Evolutionary conservation across 2,329 filamentous ascomycete species (phyloP).

Genomic region (Xylariomycetidae sp.): DNA sequence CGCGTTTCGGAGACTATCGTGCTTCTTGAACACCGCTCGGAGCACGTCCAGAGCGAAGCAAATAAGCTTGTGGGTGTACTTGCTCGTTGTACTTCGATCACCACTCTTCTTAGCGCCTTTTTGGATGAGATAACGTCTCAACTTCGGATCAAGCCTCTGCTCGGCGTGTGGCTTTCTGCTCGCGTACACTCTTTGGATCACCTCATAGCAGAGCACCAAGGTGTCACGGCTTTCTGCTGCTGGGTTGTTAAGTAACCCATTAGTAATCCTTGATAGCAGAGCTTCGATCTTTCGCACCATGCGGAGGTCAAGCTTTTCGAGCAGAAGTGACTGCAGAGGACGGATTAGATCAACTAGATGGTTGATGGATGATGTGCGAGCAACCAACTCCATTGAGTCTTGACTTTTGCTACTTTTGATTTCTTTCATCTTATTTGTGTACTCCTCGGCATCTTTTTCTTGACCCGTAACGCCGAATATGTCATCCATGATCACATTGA

Average conservation of each 20-base stretch:
- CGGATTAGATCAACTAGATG: constrained; percentile 70
- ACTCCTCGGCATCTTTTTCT: constrained; percentile 96
- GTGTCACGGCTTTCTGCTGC: constrained; percentile 75
- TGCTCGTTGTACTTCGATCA: constrained; percentile 66
- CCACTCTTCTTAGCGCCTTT: constrained; percentile 71
- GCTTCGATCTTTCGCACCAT: constrained; percentile 89
- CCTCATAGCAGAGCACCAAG: constrained; percentile 91
- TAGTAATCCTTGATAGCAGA: constrained; percentile 74
- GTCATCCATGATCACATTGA: constrained; percentile 91
- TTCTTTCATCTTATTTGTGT: constrained; percentile 93
- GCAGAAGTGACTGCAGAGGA: constrained; percentile 73
- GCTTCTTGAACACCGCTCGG: constrained; percentile 79
- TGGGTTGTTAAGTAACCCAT: constrained; percentile 78
- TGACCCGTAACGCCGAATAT: constrained; percentile 89
- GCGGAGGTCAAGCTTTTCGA: constrained; percentile 78
- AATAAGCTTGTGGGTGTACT: constrained; percentile 81
- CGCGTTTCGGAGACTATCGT: constrained; percentile 73
- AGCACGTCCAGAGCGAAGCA: constrained; percentile 86
- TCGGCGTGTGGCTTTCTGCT: constrained; percentile 48
- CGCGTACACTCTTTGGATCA: constrained; percentile 82
- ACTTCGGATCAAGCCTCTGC: constrained; percentile 55
- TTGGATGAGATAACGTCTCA: constrained; percentile 74
- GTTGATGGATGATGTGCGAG: constrained; percentile 72
- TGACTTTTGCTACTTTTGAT: constrained; percentile 98
- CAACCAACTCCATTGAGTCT: constrained; percentile 91